Percentiles rank a stretch among this genome's conserved stretches.
These are phyloP conservation scores for Eucalyptus caleyi DNA, from an alignment of 345 rosid genomes.

Conservation along the genomic window DNA sequence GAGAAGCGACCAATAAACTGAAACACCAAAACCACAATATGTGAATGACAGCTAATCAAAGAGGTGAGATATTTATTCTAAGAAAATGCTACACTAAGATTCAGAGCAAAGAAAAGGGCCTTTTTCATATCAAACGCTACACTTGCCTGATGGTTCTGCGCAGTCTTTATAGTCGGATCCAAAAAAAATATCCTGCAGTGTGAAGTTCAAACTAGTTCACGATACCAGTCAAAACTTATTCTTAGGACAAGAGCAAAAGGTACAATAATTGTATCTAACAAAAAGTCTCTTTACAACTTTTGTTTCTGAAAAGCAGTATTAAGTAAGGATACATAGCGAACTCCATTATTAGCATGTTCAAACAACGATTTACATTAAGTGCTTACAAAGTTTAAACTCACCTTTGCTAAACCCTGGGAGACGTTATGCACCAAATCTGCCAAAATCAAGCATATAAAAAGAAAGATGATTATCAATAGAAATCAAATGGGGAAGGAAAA, in stretches of 20 bases:
- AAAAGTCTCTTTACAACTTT: not conserved
- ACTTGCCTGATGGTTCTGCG: constrained; percentile 57
- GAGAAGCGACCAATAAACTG: constrained; percentile 83
- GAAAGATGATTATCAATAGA: not conserved
- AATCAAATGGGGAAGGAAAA: not conserved
- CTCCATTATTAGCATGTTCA: not conserved
- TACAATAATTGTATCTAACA: not conserved
- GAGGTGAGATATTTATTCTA: not conserved
- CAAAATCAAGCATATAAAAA: not conserved
- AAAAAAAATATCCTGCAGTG: constrained; percentile 56
- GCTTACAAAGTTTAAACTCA: constrained; percentile 11
- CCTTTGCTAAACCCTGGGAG: constrained; percentile 51
- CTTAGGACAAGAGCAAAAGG: not conserved
- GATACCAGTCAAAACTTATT: not conserved
- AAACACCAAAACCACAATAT: not conserved
- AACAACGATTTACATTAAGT: not conserved
- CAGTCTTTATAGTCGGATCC: constrained; percentile 46
- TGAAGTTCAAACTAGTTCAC: not conserved
- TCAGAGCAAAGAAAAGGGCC: not conserved
- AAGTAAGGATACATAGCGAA: not conserved
- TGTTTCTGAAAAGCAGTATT: not conserved
- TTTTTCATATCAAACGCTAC: not conserved
- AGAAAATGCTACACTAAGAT: not conserved
- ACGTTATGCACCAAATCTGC: constrained; percentile 52
- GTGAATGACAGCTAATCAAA: not conserved